A percentile compares a stretch with the other conserved stretches of the same genome.
Evolutionary conservation across 805 yeast genomes (phyloP).

Genomic region (Teunomyces tritomae): DNA sequence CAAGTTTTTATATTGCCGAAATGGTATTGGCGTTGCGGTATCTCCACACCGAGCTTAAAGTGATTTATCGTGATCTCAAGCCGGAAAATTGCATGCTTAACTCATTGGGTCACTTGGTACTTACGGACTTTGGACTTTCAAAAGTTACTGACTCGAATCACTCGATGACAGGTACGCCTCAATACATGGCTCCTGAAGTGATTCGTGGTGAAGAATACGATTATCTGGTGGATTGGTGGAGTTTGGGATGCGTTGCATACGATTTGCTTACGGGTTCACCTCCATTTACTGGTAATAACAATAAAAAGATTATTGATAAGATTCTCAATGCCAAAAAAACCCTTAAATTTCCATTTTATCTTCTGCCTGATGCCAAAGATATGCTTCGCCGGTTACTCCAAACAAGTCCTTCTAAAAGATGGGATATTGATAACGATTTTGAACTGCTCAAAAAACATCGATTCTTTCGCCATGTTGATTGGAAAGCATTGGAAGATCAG

Average conservation of each 20-base stretch:
- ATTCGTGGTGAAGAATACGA: conserved; percentile 39
- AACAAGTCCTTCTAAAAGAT: conserved; percentile 35
- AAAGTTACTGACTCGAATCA: conserved; percentile 27
- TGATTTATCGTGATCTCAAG: conserved; percentile 43
- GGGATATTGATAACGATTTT: conserved; percentile 37
- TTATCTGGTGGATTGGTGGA: conserved; percentile 48
- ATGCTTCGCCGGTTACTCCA: conserved; percentile 37
- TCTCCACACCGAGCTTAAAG: conserved; percentile 35
- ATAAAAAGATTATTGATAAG: conserved; percentile 39
- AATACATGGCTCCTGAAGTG: conserved; percentile 50
- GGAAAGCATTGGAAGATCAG: conserved; percentile 30
- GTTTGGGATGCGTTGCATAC: conserved; percentile 43
- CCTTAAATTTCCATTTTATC: conserved; percentile 39
- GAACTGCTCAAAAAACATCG: conserved; percentile 33
- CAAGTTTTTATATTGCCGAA: conserved; percentile 42
- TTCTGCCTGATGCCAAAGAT: conserved; percentile 42
- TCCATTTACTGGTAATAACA: conserved; percentile 43
- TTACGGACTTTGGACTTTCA: conserved; percentile 45
- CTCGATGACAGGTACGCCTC: conserved; percentile 45
- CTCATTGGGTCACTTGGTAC: conserved; percentile 38
- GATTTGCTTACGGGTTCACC: conserved; percentile 45
- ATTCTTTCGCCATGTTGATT: conserved; percentile 38
- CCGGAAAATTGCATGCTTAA: conserved; percentile 48
- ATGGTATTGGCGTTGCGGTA: conserved; percentile 40
- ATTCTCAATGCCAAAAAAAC: conserved; percentile 30